These are phyloP conservation scores for Syncephalastrum racemosum DNA, from an alignment of 371 early-diverging fungal genomes.

Conservation along the genomic window DNA sequence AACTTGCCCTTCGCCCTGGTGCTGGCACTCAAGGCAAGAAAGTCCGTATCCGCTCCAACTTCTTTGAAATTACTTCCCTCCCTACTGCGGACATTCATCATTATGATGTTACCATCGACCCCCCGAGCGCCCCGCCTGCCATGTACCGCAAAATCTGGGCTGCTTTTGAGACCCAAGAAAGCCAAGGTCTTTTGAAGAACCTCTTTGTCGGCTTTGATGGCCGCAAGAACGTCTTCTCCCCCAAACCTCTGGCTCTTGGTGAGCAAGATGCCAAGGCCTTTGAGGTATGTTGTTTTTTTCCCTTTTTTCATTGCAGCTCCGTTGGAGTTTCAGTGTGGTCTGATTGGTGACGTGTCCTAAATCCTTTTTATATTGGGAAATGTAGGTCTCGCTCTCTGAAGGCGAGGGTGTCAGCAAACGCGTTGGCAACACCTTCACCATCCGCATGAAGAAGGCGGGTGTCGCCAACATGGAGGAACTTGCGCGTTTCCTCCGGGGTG, in stretches of 20 bases:
- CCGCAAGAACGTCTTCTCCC: conserved; percentile 46
- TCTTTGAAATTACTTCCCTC: conserved; percentile 48
- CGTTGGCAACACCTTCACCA: conserved; percentile 33
- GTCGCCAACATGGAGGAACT: conserved; percentile 58
- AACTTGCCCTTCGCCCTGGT: conserved; percentile 25
- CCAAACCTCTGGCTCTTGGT: conserved; percentile 33
- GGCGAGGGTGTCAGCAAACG: conserved; percentile 20
- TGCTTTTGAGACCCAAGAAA: conserved; percentile 35
- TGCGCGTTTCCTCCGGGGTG: conserved; percentile 48
- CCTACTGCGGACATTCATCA: conserved; percentile 44
- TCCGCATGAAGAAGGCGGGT: conserved; percentile 59
- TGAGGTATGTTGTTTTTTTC: conserved; percentile 32
- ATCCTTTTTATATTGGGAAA: not conserved
- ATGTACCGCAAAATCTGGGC: conserved; percentile 51
- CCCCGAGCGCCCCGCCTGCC: conserved; percentile 38
- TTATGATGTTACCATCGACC: conserved; percentile 34
- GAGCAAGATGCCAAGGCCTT: conserved; percentile 35
- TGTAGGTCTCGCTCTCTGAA: conserved; percentile 47
- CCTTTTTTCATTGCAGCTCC: not conserved
- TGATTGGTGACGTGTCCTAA: not conserved
- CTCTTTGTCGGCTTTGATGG: conserved; percentile 54
- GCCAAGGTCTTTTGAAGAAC: conserved; percentile 27
- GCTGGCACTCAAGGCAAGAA: conserved; percentile 22
- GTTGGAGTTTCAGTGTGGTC: too few species aligned
- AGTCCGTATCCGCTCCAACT: conserved; percentile 29